These are phyloP conservation scores for Platanthera guangdongensis DNA, from an alignment of 106 monocot species.

Conservation along the genomic window DNA sequence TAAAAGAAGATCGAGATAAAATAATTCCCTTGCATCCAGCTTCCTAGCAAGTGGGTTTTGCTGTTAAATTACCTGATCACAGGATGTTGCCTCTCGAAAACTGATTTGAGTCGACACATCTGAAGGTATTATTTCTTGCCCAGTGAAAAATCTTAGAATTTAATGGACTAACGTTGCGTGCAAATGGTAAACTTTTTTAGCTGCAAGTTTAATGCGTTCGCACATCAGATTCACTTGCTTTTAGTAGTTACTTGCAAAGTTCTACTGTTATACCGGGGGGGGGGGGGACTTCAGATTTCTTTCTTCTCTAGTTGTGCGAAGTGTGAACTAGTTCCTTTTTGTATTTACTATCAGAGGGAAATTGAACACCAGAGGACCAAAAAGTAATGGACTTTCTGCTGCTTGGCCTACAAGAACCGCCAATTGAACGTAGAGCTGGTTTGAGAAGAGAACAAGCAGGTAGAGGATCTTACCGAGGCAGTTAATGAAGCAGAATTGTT, in stretches of 20 bases:
- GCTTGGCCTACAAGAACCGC: slow-evolving; percentile 35
- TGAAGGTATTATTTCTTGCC: neutral
- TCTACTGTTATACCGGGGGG: neutral
- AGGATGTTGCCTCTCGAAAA: slow-evolving; percentile 6
- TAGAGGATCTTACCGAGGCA: slow-evolving; percentile 59
- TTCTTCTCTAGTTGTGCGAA: neutral
- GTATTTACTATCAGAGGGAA: neutral
- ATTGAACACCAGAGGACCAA: neutral
- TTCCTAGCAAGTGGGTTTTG: neutral
- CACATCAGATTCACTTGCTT: neutral
- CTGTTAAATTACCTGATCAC: neutral
- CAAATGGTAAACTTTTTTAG: neutral
- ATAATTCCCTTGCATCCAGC: neutral
- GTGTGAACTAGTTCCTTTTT: neutral
- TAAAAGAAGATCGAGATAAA: neutral
- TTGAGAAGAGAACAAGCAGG: slow-evolving; percentile 67
- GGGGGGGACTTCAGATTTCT: neutral
- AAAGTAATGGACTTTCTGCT: slow-evolving; percentile 48
- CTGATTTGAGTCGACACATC: neutral
- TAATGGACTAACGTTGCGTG: neutral
- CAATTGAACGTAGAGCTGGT: slow-evolving; percentile 51
- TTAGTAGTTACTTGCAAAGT: no score
- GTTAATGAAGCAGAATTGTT: slow-evolving; percentile 18
- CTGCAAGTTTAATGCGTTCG: neutral
- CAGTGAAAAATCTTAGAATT: neutral